phyloP scores from a whole-genome alignment of 345 rosid species.

The Ceriops zippeliana region DNA sequence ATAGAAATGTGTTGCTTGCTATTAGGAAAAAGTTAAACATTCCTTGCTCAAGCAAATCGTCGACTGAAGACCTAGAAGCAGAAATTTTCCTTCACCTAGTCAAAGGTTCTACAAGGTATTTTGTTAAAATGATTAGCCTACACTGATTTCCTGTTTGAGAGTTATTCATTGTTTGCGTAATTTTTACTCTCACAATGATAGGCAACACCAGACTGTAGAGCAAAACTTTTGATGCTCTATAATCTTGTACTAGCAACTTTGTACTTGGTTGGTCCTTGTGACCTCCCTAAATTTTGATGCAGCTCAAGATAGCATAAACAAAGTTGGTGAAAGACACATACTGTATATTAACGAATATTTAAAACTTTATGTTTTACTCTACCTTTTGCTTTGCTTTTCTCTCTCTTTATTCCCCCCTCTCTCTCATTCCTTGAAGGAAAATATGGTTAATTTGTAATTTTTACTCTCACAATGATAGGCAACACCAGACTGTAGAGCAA shows the following conservation, averaged over 20 bases:
- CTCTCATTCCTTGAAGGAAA: too few species aligned
- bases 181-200: too few species aligned
- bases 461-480: too few species aligned
- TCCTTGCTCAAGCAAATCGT: conserved; percentile 78
- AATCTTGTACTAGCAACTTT: background rate
- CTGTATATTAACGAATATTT: too few species aligned
- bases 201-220: too few species aligned
- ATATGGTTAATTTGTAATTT: background rate
- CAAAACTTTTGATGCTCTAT: too few species aligned
- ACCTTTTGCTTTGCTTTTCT: too few species aligned
- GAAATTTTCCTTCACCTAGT: conserved; percentile 83
- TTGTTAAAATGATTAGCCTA: conserved; percentile 2
- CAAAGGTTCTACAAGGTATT: conserved; percentile 59
- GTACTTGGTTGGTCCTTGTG: background rate
- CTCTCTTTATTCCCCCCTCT: too few species aligned
- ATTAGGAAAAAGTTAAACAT: conserved; percentile 60
- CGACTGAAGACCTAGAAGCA: conserved; percentile 76
- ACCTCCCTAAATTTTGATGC: background rate
- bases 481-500: too few species aligned
- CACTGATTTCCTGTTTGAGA: background rate
- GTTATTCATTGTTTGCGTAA: background rate
- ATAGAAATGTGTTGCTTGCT: conserved; percentile 69
- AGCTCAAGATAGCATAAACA: too few species aligned
- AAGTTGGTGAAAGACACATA: too few species aligned
- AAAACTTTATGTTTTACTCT: too few species aligned